phyloP scores from a whole-genome alignment of 257 asterid genomes.

The Solanum paucissectum region DNA sequence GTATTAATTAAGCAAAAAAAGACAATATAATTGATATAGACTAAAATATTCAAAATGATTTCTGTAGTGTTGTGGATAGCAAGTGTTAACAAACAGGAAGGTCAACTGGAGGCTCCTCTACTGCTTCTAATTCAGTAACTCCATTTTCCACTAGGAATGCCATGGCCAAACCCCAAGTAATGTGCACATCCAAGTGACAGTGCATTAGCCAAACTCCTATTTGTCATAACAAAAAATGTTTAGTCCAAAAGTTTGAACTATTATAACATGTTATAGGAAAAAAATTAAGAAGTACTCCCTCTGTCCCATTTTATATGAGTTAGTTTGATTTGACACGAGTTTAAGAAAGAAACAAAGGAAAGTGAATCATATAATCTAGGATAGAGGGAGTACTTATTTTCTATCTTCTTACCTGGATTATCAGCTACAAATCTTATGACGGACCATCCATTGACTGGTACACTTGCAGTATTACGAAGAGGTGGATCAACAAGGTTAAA shows the following conservation, averaged over 20 bases:
- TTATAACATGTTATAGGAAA: neutral
- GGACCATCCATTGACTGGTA: constrained; percentile 88
- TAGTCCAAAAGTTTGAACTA: neutral
- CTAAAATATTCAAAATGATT: neutral
- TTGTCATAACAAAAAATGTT: neutral
- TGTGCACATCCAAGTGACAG: constrained; percentile 89
- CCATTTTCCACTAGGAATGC: constrained; percentile 75
- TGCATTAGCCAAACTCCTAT: constrained; percentile 86
- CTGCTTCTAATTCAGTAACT: constrained; percentile 34
- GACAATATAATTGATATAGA: neutral
- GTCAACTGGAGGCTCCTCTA: constrained; percentile 61
- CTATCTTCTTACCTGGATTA: constrained; percentile 64
- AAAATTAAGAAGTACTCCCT: no score
- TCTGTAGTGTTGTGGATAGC: neutral
- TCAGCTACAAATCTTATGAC: constrained; percentile 88
- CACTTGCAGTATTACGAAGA: constrained; percentile 58
- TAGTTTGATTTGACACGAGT: neutral
- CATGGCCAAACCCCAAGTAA: constrained; percentile 79
- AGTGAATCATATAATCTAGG: neutral
- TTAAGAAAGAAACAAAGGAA: neutral
- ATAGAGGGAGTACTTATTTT: neutral
- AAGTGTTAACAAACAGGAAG: constrained; percentile 44
- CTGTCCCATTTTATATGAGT: neutral
- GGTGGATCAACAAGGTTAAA: constrained; percentile 89
- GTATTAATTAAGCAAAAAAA: neutral